Base-by-base conservation (phyloP, 2,329 filamentous ascomycete genomes). In the Xylaria sp. region DNA sequence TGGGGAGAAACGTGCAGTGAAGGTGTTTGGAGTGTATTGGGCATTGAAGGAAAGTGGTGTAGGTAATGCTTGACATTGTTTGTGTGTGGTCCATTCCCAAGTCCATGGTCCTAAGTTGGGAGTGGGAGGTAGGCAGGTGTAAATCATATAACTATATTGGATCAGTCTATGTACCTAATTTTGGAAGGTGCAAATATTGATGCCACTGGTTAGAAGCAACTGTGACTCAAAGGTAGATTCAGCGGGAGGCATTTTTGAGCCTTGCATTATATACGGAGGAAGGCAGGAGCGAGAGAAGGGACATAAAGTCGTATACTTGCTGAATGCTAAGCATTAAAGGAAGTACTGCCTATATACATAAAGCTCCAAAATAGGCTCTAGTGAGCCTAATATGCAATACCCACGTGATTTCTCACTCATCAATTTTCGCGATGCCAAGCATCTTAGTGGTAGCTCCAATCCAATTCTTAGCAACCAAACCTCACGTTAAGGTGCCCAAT, bases 361-460 rank as follows among this genome's bases (percentile, higher is more conserved):
- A 12, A 35, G 27, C 51, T 21, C 18, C 0, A 5, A 54, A n/a
- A 6, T 4, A 27, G 16, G 6, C 8, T 3, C 12, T 60, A 57
- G 29, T 65, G 32, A 23, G 10, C 4, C 13, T 1, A 13, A 35
- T 61, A 66, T 71, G 69, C 67, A 65, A 70, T 60, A 47, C 47
- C 16, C 69, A 72, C 68, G 42, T 69, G 57, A 71, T 69, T 65
- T 44, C 25, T 18, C 44, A 50, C 60, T 8, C 23, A 63, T 61
- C 58, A 68, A 66, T 73, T 72, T 72, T 70, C 70, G 63, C 48
- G 66, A 69, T 48, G 70, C 74, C 72, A 74, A 75, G 73, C 70
- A 70, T 65, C 61, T 47, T 27, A 59, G 47, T 65, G 9, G 13
- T 71, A 61, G 61, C 60, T 62, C 32, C 37, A 63, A 68, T 44